A percentile compares a stretch with the other conserved stretches of the same genome.
phyloP scores from a whole-genome alignment of 2,329 filamentous ascomycete species.

The Zymoseptoria ardabiliae region DNA sequence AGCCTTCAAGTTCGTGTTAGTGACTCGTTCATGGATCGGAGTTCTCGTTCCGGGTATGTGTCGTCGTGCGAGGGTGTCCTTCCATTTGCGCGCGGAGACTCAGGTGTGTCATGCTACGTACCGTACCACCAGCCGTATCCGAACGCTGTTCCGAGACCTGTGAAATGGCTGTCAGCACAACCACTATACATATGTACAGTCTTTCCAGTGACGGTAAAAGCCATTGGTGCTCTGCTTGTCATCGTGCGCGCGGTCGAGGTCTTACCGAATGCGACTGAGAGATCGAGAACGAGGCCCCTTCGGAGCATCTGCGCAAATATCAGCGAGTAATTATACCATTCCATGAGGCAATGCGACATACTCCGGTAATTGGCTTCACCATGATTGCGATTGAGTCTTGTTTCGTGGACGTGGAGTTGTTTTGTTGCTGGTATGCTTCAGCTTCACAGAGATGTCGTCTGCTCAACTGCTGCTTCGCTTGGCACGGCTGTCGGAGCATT shows the following conservation, averaged over 20 bases:
- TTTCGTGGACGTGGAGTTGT: not conserved
- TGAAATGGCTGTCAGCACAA: constrained; percentile 9
- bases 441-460: not conserved
- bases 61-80: not conserved
- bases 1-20: constrained; percentile 38
- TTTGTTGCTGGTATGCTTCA: not conserved
- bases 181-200: not conserved
- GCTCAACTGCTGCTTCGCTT: not conserved
- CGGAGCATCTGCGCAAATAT: constrained; percentile 53
- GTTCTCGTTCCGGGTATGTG: not conserved
- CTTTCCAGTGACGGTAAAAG: not conserved
- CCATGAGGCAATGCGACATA: constrained; percentile 29
- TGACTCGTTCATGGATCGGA: constrained; percentile 1
- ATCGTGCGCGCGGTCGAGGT: constrained; percentile 14
- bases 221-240: not conserved
- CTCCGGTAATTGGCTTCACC: constrained; percentile 46
- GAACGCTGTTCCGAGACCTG: constrained; percentile 55
- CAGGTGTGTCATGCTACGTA: constrained; percentile 30
- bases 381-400: constrained; percentile 5
- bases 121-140: constrained; percentile 64
- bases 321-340: constrained; percentile 5
- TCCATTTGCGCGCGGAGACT: constrained; percentile 5
- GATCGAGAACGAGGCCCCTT: constrained; percentile 57
- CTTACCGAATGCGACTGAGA: constrained; percentile 59
- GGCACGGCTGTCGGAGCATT: not conserved